A percentile compares a stretch with the other conserved stretches of the same genome.
Evolutionary conservation across 495 filamentous ascomycete genomes (phyloP).

Genomic region (Aspergillus ellipticus): DNA sequence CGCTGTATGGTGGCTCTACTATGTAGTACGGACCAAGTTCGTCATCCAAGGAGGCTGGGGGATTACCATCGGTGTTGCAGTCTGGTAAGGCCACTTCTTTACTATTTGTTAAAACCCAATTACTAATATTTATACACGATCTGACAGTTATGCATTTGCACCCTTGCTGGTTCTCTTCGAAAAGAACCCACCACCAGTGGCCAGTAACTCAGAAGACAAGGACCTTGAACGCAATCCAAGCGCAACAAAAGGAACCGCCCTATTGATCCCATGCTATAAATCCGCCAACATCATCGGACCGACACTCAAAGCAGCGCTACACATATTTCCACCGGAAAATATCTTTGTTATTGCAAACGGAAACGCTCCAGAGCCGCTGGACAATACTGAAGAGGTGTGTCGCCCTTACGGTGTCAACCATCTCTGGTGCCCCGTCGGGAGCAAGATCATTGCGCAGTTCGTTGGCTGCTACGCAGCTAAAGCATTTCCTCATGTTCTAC

Average conservation of each 20-base stretch:
- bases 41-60: not conserved
- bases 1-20: not conserved
- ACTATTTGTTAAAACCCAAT: not conserved
- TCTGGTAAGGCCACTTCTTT: no score
- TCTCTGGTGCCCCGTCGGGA: slow-evolving; percentile 35
- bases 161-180: not conserved
- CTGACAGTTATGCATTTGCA: not conserved
- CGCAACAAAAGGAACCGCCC: slow-evolving; percentile 23
- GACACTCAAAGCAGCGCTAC: slow-evolving; percentile 43
- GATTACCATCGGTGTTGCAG: not conserved
- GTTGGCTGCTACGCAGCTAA: slow-evolving; percentile 42
- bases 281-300: slow-evolving; percentile 39
- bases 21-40: not conserved
- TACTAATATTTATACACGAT: not conserved
- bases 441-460: slow-evolving; percentile 45
- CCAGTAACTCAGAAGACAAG: not conserved
- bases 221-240: not conserved
- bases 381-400: slow-evolving; percentile 44
- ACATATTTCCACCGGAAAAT: slow-evolving; percentile 41
- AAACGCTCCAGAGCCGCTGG: slow-evolving; percentile 35
- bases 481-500: slow-evolving; percentile 37
- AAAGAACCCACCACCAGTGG: not conserved
- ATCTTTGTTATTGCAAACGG: slow-evolving; percentile 48
- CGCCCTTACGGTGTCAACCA: slow-evolving; percentile 38
- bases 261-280: slow-evolving; percentile 49